Evolutionary conservation across 2,329 filamentous ascomycete genomes (phyloP), one percentile per base, ranked within the genome.

Genomic region (Pestalotiopsis sp.): DNA sequence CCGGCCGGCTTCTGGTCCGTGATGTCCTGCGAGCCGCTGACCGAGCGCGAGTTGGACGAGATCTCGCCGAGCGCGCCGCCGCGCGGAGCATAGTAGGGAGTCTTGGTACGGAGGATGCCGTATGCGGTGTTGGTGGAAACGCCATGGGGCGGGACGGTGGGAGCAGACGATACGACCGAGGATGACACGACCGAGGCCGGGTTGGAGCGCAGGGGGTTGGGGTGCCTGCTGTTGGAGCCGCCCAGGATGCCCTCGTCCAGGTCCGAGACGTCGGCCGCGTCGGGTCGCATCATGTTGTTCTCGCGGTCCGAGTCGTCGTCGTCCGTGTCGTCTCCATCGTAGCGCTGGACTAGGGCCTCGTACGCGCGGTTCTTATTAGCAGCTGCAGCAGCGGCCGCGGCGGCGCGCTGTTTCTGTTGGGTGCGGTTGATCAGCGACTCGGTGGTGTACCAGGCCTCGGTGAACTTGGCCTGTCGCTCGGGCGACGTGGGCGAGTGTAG

Each of bases 351-450:
- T 45, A 89, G 73, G 6, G 82, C 80, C 64, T 85, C 81, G 76
- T 89, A 89, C 39, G 81, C 74, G 64, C 75, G 77, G 66, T 78
- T 78, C 68, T 79, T 76, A 63, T 73, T 73, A 27, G 76, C 74
- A 60, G 80, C 80, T 14, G 78, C 76, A 4, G 80, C 79, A 70
- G 81, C 80, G 68, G 83, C 79, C 70, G 81, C 80, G 68, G 83
- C 73, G 60, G 80, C 80, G 57, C 82, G 82, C 71, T 84, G 83
- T n/a, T 84, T 83, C 73, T 88, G 81, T 70, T 87, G 84, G 2
- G 86, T 89, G 72, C 86, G 84, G 65, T 81, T 83, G 74, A 87
- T 82, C 57, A 88, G 82, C 2, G 86, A 87, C 52, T 89, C 86
- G 0, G 85, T 84, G 2, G 86, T 80, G 70, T 83, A 83, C 87